Percentiles rank a stretch among this genome's conserved stretches.
Conservation (phyloP, 75 land plant species). For the Pinus tabuliformis region DNA sequence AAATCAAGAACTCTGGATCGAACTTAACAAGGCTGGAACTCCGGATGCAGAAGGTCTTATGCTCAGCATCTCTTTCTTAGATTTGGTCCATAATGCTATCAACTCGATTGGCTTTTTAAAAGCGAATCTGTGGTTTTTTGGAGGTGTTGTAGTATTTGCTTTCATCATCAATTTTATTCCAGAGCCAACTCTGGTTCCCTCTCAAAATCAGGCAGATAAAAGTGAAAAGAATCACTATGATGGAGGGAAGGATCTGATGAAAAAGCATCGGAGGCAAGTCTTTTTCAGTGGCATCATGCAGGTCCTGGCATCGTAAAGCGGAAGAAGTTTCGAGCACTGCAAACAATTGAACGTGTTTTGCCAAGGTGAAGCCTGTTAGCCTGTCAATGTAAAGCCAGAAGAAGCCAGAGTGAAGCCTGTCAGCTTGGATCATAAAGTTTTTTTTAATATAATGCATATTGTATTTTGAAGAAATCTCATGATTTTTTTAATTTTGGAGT, state of each 20-base stretch:
- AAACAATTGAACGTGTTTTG: no score
- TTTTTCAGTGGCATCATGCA: conserved; percentile 84
- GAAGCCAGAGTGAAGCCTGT: no score
- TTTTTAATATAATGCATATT: no score
- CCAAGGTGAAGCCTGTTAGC: no score
- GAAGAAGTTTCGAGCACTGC: no score
- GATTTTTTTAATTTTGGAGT: no score
- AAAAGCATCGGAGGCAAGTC: conserved; percentile 79
- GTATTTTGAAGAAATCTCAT: no score
- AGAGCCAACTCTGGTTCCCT: conserved; percentile 68
- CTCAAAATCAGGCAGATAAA: conserved; percentile 27
- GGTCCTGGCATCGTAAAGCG: no score
- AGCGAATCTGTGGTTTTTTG: conserved; percentile 94
- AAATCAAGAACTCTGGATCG: no score
- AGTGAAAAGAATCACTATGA: conserved; percentile 47
- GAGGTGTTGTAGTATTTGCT: conserved; percentile 85
- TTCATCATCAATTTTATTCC: conserved; percentile 74
- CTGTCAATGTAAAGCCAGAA: no score
- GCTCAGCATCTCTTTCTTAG: conserved; percentile 91
- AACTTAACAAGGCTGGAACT: no score
- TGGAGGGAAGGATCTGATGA: conserved; percentile 67
- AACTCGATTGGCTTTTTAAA: conserved; percentile 88
- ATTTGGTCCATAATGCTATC: conserved; percentile 92
- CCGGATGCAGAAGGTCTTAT: conserved; percentile 96
- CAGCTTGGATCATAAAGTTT: no score